Conservation (phyloP, 768 basidiomycete species). For the Favolaschia claudopus region DNA sequence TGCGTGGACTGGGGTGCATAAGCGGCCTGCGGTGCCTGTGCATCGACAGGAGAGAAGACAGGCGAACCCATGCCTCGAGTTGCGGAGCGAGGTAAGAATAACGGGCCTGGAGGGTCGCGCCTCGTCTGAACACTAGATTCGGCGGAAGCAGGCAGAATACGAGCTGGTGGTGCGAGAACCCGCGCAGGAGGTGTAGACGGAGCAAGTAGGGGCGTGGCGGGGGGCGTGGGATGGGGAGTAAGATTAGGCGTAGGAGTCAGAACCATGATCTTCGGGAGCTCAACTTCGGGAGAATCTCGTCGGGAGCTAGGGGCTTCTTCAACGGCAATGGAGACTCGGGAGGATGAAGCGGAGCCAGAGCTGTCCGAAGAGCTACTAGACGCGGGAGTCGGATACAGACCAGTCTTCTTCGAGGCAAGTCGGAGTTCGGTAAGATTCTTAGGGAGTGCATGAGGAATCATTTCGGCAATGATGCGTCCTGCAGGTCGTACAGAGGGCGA, state of each 20-base stretch:
- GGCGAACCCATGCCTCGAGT: constrained; percentile 29
- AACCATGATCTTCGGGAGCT: constrained; percentile 63
- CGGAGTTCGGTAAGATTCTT: constrained; percentile 4
- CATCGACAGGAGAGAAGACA: neutral
- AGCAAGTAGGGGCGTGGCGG: constrained; percentile 64
- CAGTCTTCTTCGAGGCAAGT: constrained; percentile 4
- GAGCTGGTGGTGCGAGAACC: neutral
- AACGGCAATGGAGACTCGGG: constrained; percentile 18
- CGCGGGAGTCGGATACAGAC: constrained; percentile 15
- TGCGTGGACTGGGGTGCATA: constrained; percentile 23
- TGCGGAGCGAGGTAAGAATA: constrained; percentile 15
- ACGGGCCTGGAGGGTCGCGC: neutral
- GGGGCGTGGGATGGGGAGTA: constrained; percentile 81
- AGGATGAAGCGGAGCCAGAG: constrained; percentile 3
- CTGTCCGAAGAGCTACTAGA: constrained; percentile 18
- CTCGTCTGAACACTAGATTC: neutral
- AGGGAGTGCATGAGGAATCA: constrained; percentile 13
- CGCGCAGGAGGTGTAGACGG: constrained; percentile 10
- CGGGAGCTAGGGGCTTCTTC: constrained; percentile 19
- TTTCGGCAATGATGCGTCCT: constrained; percentile 41
- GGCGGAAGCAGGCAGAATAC: constrained; percentile 5
- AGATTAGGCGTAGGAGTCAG: constrained; percentile 82
- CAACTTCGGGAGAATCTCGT: constrained; percentile 24
- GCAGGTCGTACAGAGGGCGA: constrained; percentile 38
- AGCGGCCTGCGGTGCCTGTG: neutral